Percentiles rank a stretch among this genome's conserved stretches.
Evolutionary conservation across 2,329 filamentous ascomycete species (phyloP).

Genomic region (Aspergillus persii): DNA sequence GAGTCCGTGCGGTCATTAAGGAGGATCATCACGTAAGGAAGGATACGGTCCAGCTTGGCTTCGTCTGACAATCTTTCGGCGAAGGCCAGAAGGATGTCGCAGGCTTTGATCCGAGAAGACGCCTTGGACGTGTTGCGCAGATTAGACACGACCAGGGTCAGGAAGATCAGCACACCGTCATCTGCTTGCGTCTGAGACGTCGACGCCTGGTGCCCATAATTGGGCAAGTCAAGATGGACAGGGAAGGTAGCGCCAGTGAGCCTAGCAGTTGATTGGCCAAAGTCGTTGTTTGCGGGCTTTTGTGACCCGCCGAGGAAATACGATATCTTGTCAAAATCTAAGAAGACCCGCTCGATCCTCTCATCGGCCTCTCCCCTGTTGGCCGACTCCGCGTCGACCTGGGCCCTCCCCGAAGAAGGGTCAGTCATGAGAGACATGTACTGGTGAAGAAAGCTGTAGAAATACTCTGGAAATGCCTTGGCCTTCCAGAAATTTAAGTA

Average conservation of each 20-base stretch:
- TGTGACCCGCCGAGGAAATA: slow-evolving; percentile 81
- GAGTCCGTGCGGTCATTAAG: slow-evolving; percentile 78
- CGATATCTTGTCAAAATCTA: slow-evolving; percentile 96
- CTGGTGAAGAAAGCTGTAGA: slow-evolving; percentile 95
- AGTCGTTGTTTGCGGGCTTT: slow-evolving; percentile 40
- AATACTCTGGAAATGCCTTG: slow-evolving; percentile 93
- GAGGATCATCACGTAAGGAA: slow-evolving; percentile 84
- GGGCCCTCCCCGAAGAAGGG: slow-evolving; percentile 73
- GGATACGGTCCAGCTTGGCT: slow-evolving; percentile 86
- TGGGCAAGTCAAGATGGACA: slow-evolving; percentile 80
- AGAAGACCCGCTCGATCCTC: slow-evolving; percentile 86
- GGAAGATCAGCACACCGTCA: slow-evolving; percentile 88
- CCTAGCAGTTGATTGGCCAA: slow-evolving; percentile 31
- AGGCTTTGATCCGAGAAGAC: slow-evolving; percentile 82
- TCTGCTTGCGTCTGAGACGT: slow-evolving; percentile 64
- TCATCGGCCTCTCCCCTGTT: slow-evolving; percentile 88
- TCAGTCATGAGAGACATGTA: slow-evolving; percentile 97
- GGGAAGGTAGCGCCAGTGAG: slow-evolving; percentile 54
- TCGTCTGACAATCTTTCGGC: slow-evolving; percentile 90
- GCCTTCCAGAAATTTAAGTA: slow-evolving; percentile 89
- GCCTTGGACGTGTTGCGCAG: slow-evolving; percentile 85
- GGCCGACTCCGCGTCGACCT: slow-evolving; percentile 64
- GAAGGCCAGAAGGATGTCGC: slow-evolving; percentile 88
- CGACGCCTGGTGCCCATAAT: slow-evolving; percentile 70
- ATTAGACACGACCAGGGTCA: slow-evolving; percentile 84